These are phyloP conservation scores for Arthrobotrys megalospora DNA, from an alignment of 2,329 filamentous ascomycete genomes.

Conservation along the genomic window DNA sequence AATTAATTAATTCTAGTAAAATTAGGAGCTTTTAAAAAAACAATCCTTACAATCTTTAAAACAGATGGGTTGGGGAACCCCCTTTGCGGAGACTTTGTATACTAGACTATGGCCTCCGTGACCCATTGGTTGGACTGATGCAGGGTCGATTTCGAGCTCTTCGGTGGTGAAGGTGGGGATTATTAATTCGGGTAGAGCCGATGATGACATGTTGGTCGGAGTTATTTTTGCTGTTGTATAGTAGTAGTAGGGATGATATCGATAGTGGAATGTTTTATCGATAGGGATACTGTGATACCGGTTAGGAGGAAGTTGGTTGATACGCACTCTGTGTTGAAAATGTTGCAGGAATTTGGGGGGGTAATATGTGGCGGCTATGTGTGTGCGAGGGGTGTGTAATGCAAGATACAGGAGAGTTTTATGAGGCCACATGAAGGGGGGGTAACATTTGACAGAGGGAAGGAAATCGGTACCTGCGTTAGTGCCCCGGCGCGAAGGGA, in stretches of 20 bases:
- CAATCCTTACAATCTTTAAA: constrained; percentile 50
- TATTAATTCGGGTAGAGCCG: neutral
- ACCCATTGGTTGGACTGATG: constrained; percentile 33
- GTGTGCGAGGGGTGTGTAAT: constrained; percentile 13
- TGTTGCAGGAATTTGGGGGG: constrained; percentile 36
- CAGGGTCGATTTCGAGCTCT: constrained; percentile 47
- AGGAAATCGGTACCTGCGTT: constrained; percentile 41
- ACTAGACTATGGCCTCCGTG: constrained; percentile 54
- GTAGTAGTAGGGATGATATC: neutral
- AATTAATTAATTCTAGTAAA: no score
- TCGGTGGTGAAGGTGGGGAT: constrained; percentile 29
- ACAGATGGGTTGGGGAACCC: constrained; percentile 34
- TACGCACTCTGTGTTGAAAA: constrained; percentile 38
- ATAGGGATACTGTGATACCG: neutral
- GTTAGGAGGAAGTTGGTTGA: constrained; percentile 4
- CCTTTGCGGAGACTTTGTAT: constrained; percentile 45
- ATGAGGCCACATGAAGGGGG: neutral
- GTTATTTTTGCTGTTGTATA: constrained; percentile 4
- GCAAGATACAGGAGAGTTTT: constrained; percentile 34
- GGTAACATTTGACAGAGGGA: neutral
- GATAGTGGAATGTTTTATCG: constrained; percentile 21
- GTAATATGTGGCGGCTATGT: neutral
- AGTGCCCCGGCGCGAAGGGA: neutral
- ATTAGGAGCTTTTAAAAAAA: neutral
- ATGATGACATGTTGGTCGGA: constrained; percentile 13